Evolutionary conservation across 805 yeast species (phyloP), one percentile per base, ranked within the genome.

Genomic region (Saccharomycopsis capsularis): DNA sequence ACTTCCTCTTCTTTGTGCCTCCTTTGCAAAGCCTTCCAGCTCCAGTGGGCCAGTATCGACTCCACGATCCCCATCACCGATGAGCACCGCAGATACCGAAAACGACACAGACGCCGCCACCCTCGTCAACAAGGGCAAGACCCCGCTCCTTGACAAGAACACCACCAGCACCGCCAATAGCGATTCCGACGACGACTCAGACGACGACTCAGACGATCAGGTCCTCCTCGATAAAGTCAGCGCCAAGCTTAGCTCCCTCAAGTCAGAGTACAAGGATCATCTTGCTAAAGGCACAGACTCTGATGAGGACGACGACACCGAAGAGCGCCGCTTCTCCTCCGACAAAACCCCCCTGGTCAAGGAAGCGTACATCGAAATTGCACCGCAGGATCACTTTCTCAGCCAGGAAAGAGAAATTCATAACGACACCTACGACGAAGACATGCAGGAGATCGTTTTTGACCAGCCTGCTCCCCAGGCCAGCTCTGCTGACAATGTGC

Each of bases 251-350:
- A 48, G 51, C 25, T 29, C 54, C 1, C 35, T 51, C 22, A 46
- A 51, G 25, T 46, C 51, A n/a, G 79, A 77, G 59, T 74, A 71
- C 55, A 85, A 81, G 73, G 85, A 81, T 63, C 71, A 71, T 52
- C 71, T 78, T 63, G 75, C 80, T 47, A 85, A 81, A 50, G 85
- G 76, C 39, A 88, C 82, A 58, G 72, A 76, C 69, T 85, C 93
- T 93, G 95, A 85, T 51, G 93, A 85, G 27, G 87, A n/a, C n/a
- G n/a, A 81, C 9, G 34, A 29, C 15, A 15, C 13, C 15, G 34
- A 29, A 9, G 15, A 29, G 34, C 34, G 15, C n/a, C n/a, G n/a
- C 32, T 27, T 27, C 32, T 27, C 11, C 48, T 67, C 66, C 32
- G 82, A 76, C 25, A 62, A 51, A 22, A 57, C 66, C 40, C 71